A percentile compares a stretch with the other conserved stretches of the same genome.
These are phyloP conservation scores for Tympanopsis confertula DNA, from an alignment of 2,329 filamentous ascomycete genomes.

Conservation along the genomic window DNA sequence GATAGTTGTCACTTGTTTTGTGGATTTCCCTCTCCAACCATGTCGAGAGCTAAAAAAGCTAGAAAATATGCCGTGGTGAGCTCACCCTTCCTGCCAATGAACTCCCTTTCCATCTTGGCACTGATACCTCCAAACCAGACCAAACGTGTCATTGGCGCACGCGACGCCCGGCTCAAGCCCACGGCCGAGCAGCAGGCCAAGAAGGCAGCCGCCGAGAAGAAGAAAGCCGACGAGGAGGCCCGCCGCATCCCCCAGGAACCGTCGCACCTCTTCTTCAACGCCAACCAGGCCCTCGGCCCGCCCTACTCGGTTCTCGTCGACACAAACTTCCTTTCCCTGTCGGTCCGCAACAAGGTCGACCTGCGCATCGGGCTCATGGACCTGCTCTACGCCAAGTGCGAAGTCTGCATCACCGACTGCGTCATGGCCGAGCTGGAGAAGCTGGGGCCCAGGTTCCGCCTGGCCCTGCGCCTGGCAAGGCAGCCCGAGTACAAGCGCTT, in stretches of 20 bases:
- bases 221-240: not conserved
- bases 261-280: conserved; percentile 75
- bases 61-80: too few relatives aligned
- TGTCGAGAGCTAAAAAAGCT: too few relatives aligned
- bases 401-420: conserved; percentile 75
- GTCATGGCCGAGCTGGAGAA: conserved; percentile 81
- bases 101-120: too few relatives aligned
- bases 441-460: conserved; percentile 74
- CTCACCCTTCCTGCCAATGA: too few relatives aligned
- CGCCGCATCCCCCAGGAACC: conserved; percentile 60
- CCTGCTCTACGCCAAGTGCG: conserved; percentile 81
- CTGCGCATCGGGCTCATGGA: conserved; percentile 62
- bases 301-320: conserved; percentile 68
- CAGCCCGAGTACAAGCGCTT: conserved; percentile 81
- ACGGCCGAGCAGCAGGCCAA: not conserved
- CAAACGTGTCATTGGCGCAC: not conserved
- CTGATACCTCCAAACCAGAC: too few relatives aligned
- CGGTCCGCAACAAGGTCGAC: not conserved
- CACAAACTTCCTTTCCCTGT: not conserved
- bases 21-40: too few relatives aligned
- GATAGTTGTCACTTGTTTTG: too few relatives aligned
- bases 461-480: conserved; percentile 74
- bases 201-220: not conserved
- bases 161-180: not conserved
- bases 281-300: conserved; percentile 75